Base-by-base conservation (phyloP, 2,329 filamentous ascomycete species). In the Sporothrix inflata region DNA sequence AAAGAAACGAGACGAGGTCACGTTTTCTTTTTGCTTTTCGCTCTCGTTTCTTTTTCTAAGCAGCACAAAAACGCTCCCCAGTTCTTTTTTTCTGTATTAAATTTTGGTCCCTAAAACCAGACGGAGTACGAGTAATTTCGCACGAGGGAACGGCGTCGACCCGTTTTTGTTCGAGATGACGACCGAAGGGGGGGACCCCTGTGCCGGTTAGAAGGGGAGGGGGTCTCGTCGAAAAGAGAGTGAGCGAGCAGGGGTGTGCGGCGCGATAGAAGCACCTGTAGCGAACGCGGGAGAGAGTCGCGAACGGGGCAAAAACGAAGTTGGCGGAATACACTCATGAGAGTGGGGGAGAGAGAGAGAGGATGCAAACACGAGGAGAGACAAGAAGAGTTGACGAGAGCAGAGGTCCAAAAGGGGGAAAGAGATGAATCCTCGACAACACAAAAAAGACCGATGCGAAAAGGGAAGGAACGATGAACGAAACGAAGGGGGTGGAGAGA, bases 121-220 rank as follows among this genome's bases (percentile, higher is more conserved):
- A 66, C 63, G 70, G 30, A 34, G 70, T 24, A 61, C 47, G 30
- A 71, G 60, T 66, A 71, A 71, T 71, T 71, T 71, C 70, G 69
- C 51, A 68, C 47, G 34, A 47, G 49, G 61, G 21, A 60, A 67
- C n/a, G 34, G 70, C 47, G 57, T 34, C 69, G 69, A 71, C 69
- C 69, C 69, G 53, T 70, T 71, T 71, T 53, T 70, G 69, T 71
- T 63, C 60, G 57, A 63, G 60, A 66, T 49, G 57, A 40, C 69
- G 69, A 66, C 42, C 67, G 40, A 60, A 45, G 47, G 34, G 69
- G 34, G 69, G 45, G 6, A 30, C 7, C 69, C 69, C 57, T 71
- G 69, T 51, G 68, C 53, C 42, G 51, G 67, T 57, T 45, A 55
- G 66, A 57, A 69, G 51, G 67, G 51, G 51, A 42, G 38, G 27